These are phyloP conservation scores for Solanum chilense DNA, from an alignment of 257 asterid species.

Conservation along the genomic window DNA sequence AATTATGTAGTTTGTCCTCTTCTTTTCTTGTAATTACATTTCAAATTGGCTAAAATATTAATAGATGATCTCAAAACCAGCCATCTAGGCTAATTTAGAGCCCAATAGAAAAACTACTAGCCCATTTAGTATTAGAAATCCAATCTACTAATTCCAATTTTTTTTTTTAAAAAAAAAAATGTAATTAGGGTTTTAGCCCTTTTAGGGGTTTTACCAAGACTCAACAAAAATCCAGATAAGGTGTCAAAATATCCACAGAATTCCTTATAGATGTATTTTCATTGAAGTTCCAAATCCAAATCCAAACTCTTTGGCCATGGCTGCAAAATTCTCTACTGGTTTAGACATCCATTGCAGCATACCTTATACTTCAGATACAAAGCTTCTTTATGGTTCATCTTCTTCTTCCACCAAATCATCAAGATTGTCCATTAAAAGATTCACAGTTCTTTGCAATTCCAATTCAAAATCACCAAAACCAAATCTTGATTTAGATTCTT, in stretches of 20 bases:
- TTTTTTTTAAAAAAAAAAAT: not conserved
- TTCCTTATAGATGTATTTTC: not conserved
- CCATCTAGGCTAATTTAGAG: too few relatives aligned
- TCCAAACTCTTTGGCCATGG: constrained; percentile 29
- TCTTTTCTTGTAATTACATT: too few relatives aligned
- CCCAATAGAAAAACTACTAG: not conserved
- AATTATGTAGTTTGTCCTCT: too few relatives aligned
- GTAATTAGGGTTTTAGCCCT: not conserved
- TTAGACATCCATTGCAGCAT: constrained; percentile 16
- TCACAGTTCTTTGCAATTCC: constrained; percentile 33
- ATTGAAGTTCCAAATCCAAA: not conserved
- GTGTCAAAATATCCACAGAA: constrained; percentile 8
- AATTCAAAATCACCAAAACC: constrained; percentile 26
- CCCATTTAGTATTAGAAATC: not conserved
- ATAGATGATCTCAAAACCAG: too few relatives aligned
- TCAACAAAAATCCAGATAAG: constrained; percentile 21
- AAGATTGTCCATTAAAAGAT: constrained; percentile 20
- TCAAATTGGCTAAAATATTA: too few relatives aligned
- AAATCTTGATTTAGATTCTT: constrained; percentile 16
- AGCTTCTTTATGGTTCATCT: constrained; percentile 18
- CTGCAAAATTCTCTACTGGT: constrained; percentile 45
- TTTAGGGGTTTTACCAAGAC: not conserved
- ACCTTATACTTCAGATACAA: constrained; percentile 34
- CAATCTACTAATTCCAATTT: not conserved
- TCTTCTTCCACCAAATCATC: constrained; percentile 15